These are phyloP conservation scores for Stenocarpella maydis DNA, from an alignment of 2,329 filamentous ascomycete species.

Conservation along the genomic window DNA sequence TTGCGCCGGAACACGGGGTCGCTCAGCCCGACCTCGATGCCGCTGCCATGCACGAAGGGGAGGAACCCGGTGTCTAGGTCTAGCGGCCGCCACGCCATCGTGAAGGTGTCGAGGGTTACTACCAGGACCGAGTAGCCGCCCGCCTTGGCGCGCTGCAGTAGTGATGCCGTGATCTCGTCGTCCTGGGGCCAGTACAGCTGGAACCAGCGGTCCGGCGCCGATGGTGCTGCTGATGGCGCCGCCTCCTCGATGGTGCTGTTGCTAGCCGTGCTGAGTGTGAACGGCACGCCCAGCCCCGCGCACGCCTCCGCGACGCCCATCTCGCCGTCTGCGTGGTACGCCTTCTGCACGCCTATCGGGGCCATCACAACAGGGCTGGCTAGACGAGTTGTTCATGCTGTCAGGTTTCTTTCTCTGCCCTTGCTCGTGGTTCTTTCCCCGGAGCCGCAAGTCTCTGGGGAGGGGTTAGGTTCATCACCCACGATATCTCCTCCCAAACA, in stretches of 20 bases:
- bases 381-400: not conserved
- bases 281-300: conserved; percentile 67
- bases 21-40: conserved; percentile 68
- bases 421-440: not conserved
- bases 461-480: conserved; percentile 21
- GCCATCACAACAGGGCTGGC: conserved; percentile 65
- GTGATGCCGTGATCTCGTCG: conserved; percentile 70
- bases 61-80: conserved; percentile 71
- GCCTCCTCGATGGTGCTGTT: conserved; percentile 70
- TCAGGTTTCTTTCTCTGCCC: conserved; percentile 21
- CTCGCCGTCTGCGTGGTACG: conserved; percentile 73
- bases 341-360: conserved; percentile 73
- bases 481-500: conserved; percentile 61
- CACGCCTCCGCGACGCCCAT: conserved; percentile 70
- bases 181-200: conserved; percentile 79
- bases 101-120: conserved; percentile 77
- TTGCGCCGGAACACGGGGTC: conserved; percentile 71
- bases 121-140: conserved; percentile 72
- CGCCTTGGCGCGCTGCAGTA: conserved; percentile 68
- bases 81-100: conserved; percentile 72
- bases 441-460: not conserved
- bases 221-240: conserved; percentile 46
- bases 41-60: conserved; percentile 66
- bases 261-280: conserved; percentile 72
- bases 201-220: conserved; percentile 69